Base-by-base conservation (phyloP, 148 eudicot species). In the Rhododendron mucronatum region DNA sequence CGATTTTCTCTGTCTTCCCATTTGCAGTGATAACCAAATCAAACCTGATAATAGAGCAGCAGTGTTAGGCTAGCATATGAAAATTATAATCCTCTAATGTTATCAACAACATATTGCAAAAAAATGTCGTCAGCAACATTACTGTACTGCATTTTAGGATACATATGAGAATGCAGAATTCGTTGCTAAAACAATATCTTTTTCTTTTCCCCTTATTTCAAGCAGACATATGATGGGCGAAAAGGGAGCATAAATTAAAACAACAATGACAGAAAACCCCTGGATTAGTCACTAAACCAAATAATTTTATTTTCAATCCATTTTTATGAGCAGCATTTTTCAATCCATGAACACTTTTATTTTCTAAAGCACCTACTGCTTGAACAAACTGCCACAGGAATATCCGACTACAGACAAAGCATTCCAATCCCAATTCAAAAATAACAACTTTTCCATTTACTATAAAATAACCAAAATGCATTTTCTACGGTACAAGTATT, bases 1-100 rank as follows among this genome's bases (percentile, higher is more conserved):
- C 98, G 61, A 97, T 93, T 91, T 92, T 97, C 94, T 94, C 98
- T 57, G 92, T 90, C 88, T 94, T 95, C 35, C 91, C 98, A 92
- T 95, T 90, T 48, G 96, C 98, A 86, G 87, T 87, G 87, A 97
- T 91, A 82, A 93, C 91, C 86, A 97, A 92, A 88, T 97, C 98
- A 91, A 93, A 95, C 96, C 99, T 97, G 93, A 89, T 82, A 88
- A 84, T 48, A 83, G 65, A 80, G 30, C 30, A 83, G 13, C 82
- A 83, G 59, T 84, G 67, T 86, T 20, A 90, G 35, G 78, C 82
- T 69, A 76, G 21, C 86, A 23, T 75, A 51, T 76, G 28, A 30
- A 75, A 45, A 44, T 23, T 26, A 23, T 11, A 18, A 48, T 71
- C 75, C 85, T 69, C 33, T 21, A 83, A 83, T 7, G 33, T 65